A percentile compares a stretch with the other conserved stretches of the same genome.
phyloP scores from a whole-genome alignment of 345 rosid genomes.

The Excoecaria agallocha region DNA sequence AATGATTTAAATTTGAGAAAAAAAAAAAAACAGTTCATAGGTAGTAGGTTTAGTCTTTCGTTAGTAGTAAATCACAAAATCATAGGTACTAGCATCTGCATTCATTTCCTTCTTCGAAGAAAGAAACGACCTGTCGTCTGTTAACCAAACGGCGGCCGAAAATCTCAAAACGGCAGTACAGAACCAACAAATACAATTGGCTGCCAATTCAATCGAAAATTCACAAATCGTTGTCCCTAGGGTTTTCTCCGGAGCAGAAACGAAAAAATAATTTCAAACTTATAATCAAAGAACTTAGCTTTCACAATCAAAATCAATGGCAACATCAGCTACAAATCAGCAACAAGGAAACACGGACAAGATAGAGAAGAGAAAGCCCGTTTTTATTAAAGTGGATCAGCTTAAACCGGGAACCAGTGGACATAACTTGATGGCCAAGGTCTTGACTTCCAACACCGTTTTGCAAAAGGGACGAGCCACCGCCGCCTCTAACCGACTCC shows the following conservation, averaged over 20 bases:
- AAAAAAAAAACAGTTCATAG: too few relatives aligned
- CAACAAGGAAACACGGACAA: conserved; percentile 3
- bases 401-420: conserved; percentile 56
- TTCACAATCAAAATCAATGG: conserved; percentile 9
- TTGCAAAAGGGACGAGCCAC: conserved; percentile 23
- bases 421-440: conserved; percentile 53
- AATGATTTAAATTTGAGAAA: too few relatives aligned
- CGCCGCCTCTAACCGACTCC: conserved; percentile 47
- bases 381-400: conserved; percentile 49
- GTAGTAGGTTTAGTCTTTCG: too few relatives aligned
- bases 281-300: neutral
- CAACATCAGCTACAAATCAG: conserved; percentile 2
- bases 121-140: neutral
- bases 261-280: neutral
- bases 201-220: neutral
- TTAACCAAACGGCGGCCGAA: neutral
- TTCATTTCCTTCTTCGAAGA: neutral
- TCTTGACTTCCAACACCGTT: conserved; percentile 36
- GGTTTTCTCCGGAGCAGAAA: neutral
- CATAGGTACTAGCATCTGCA: too few relatives aligned
- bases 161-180: neutral
- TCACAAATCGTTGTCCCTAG: neutral
- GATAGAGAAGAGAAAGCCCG: conserved; percentile 48
- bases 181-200: neutral
- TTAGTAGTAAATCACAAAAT: too few relatives aligned